phyloP scores from a whole-genome alignment of 2,329 filamentous ascomycete genomes.

The Grosmannia clavigera region DNA sequence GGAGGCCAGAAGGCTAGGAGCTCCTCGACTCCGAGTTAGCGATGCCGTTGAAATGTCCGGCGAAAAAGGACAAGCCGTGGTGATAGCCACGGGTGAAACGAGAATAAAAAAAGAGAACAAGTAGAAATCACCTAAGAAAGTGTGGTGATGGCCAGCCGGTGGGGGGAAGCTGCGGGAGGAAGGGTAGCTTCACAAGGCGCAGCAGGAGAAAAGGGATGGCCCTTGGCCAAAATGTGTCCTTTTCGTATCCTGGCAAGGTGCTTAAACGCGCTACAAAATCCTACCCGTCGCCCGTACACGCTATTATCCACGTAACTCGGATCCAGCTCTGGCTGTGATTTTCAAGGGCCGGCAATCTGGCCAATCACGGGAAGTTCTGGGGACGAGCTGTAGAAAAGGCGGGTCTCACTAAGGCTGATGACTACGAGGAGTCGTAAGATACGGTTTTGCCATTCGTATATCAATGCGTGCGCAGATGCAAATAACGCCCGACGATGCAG shows the following conservation, averaged over 20 bases:
- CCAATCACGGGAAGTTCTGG: background rate
- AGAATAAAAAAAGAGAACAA: background rate
- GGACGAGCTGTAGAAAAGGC: background rate
- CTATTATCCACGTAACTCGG: background rate
- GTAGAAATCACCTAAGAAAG: background rate
- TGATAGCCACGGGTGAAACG: background rate
- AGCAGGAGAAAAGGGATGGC: background rate
- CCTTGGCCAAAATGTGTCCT: constrained; percentile 4
- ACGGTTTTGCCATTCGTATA: background rate
- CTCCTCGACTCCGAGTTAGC: background rate
- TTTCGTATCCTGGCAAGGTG: background rate
- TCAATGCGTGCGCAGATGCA: too few relatives aligned
- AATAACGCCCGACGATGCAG: too few relatives aligned
- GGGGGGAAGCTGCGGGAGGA: background rate
- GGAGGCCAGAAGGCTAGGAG: background rate
- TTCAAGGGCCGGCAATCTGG: background rate
- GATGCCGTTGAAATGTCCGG: background rate
- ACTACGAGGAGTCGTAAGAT: background rate
- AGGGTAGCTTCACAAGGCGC: constrained; percentile 1
- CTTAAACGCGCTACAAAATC: background rate
- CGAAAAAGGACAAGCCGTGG: background rate
- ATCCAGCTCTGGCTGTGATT: background rate
- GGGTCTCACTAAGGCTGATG: background rate
- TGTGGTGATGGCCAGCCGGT: background rate
- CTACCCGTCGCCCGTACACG: background rate